These are phyloP conservation scores for Solanum hybrid DNA, from an alignment of 305 asterid genomes.

Conservation along the genomic window DNA sequence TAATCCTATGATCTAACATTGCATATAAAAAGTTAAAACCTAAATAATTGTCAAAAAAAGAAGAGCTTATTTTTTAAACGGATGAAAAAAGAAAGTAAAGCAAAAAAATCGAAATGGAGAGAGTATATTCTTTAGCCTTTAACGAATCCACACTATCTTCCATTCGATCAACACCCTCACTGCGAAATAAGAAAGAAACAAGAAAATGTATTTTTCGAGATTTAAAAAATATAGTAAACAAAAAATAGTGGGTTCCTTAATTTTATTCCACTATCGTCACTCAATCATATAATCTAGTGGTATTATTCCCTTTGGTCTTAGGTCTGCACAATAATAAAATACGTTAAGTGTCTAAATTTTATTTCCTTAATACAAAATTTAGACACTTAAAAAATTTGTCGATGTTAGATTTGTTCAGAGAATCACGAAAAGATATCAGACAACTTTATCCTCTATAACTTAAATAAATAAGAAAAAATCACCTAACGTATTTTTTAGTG, in stretches of 20 bases:
- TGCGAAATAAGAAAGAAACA: background rate
- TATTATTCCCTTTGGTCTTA: background rate
- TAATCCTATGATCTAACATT: background rate
- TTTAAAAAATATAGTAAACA: background rate
- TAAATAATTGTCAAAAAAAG: background rate
- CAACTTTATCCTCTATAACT: background rate
- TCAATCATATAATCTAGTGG: background rate
- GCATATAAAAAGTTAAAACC: background rate
- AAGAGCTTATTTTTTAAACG: background rate
- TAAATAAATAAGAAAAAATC: background rate
- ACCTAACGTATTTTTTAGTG: background rate
- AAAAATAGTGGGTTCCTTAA: background rate
- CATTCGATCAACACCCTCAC: background rate
- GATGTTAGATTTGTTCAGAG: too few species aligned
- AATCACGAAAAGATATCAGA: background rate
- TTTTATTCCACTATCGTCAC: background rate
- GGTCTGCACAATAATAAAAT: background rate
- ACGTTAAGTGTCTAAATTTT: background rate
- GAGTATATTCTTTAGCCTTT: background rate
- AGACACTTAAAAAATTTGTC: too few species aligned
- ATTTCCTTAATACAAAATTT: background rate
- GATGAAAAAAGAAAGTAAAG: background rate
- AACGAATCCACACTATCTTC: background rate
- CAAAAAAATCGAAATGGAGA: background rate
- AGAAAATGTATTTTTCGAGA: background rate